These are phyloP conservation scores for Pseudogymnoascus sp. DNA, from an alignment of 2,329 filamentous ascomycete species.

Conservation along the genomic window DNA sequence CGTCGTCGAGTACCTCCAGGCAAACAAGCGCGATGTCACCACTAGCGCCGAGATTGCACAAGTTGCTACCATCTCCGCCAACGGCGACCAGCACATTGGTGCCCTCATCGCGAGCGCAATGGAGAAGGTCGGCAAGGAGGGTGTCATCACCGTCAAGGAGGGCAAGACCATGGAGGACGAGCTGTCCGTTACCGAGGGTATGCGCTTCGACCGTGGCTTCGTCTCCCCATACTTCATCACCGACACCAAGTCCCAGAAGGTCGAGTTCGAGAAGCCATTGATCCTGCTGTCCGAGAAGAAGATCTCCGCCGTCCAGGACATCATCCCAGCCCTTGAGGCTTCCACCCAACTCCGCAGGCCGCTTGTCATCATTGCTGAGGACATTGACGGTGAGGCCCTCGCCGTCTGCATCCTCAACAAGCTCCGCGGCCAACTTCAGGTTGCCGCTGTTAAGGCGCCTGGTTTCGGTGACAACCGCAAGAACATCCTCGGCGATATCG, in stretches of 20 bases:
- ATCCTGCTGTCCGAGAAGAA: conserved; percentile 99
- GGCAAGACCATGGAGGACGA: conserved; percentile 97
- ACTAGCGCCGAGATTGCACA: conserved; percentile 95
- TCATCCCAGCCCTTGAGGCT: conserved; percentile 94
- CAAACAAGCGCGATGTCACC: conserved; percentile 97
- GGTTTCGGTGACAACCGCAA: conserved; percentile 99
- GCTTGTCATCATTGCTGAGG: conserved; percentile 96
- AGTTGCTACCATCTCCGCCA: conserved; percentile 96
- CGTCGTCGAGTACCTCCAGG: conserved; percentile 87
- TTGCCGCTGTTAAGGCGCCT: conserved; percentile 96
- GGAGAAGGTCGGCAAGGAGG: conserved; percentile 99
- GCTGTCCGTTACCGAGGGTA: conserved; percentile 98
- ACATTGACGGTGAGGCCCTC: conserved; percentile 96
- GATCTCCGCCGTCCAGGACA: conserved; percentile 98
- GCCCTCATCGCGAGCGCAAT: conserved; percentile 95
- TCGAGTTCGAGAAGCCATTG: conserved; percentile 98
- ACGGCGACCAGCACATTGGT: conserved; percentile 91
- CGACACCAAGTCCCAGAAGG: conserved; percentile 96
- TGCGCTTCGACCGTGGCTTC: conserved; percentile 99
- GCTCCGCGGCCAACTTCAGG: conserved; percentile 97
- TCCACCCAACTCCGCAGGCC: conserved; percentile 93
- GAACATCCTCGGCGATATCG: conserved; percentile 96
- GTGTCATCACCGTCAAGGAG: conserved; percentile 99
- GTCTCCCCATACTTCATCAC: conserved; percentile 99
- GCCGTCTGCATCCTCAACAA: conserved; percentile 99